Evolutionary conservation across 371 early-diverging fungal genomes (phyloP).

Genomic region (Circinella minor): DNA sequence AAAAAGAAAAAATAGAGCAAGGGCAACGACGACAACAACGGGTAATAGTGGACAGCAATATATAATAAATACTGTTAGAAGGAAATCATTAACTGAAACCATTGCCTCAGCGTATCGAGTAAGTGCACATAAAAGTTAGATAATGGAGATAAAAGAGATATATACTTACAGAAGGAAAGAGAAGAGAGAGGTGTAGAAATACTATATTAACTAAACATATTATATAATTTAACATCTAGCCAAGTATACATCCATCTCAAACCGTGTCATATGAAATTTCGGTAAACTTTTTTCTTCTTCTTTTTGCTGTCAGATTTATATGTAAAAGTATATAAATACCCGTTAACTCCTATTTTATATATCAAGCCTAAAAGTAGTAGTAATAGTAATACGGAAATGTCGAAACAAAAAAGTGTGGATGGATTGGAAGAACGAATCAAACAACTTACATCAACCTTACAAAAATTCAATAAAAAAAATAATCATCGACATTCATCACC

Average conservation of each 20-base stretch:
- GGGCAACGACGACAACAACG: not conserved
- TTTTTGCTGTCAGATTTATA: too few relatives aligned
- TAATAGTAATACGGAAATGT: not conserved
- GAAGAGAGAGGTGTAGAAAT: too few relatives aligned
- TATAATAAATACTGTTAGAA: not conserved
- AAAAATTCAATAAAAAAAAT: not conserved
- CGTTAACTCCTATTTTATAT: not conserved
- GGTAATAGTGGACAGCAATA: too few relatives aligned
- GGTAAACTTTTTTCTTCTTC: not conserved
- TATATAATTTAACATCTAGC: not conserved
- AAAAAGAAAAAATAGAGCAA: constrained; percentile 2
- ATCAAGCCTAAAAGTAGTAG: not conserved
- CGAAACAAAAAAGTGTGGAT: not conserved
- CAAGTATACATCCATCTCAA: constrained; percentile 23
- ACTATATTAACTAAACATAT: not conserved
- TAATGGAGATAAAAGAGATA: too few relatives aligned
- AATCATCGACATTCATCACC: not conserved
- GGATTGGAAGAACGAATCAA: constrained; percentile 15
- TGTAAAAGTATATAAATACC: not conserved
- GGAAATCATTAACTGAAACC: constrained; percentile 13
- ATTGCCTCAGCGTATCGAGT: constrained; percentile 13
- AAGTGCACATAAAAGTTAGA: not conserved
- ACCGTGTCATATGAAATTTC: constrained; percentile 22
- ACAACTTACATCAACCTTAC: not conserved
- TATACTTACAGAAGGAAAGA: too few relatives aligned